A percentile compares a stretch with the other conserved stretches of the same genome.
Conservation (phyloP, 768 basidiomycete species). For the Rhodotorula diobovata region DNA sequence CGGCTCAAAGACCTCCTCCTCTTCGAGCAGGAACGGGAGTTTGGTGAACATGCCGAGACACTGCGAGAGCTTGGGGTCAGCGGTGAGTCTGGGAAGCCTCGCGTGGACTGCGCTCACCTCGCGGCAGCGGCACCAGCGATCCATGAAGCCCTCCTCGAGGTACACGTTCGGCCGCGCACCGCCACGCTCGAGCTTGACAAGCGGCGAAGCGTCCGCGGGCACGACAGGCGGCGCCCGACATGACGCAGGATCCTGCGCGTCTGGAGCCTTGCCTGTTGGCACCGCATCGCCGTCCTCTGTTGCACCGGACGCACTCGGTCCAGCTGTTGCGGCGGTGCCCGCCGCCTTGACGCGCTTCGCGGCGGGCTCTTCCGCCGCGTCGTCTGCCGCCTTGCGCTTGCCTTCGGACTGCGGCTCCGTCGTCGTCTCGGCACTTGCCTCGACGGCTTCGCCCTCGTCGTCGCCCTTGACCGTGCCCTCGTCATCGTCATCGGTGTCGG, state of each 20-base stretch:
- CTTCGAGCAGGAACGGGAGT: constrained; percentile 39
- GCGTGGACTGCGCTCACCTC: constrained; percentile 21
- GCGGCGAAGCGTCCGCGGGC: neutral
- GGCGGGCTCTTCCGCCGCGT: neutral
- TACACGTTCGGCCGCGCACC: constrained; percentile 29
- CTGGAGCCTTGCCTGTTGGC: too few relatives aligned
- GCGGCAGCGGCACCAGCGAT: constrained; percentile 38
- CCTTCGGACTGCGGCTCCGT: neutral
- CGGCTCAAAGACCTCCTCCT: constrained; percentile 41
- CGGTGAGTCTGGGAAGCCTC: too few relatives aligned
- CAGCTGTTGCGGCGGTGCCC: neutral
- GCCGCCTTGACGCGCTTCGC: neutral
- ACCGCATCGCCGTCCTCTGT: too few relatives aligned
- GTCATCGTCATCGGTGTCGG: constrained; percentile 2
- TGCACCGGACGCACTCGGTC: too few relatives aligned
- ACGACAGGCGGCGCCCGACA: constrained; percentile 9
- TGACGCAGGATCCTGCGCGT: too few relatives aligned
- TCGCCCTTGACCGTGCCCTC: neutral
- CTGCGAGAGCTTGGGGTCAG: constrained; percentile 11
- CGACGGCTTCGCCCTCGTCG: neutral
- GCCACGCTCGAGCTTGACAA: constrained; percentile 11
- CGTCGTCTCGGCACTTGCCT: too few relatives aligned
- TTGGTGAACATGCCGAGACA: constrained; percentile 25
- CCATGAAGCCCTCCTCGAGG: constrained; percentile 38
- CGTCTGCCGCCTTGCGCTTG: constrained; percentile 1